These are phyloP conservation scores for Santalum album DNA, from an alignment of 164 flowering plant genomes.

Conservation along the genomic window DNA sequence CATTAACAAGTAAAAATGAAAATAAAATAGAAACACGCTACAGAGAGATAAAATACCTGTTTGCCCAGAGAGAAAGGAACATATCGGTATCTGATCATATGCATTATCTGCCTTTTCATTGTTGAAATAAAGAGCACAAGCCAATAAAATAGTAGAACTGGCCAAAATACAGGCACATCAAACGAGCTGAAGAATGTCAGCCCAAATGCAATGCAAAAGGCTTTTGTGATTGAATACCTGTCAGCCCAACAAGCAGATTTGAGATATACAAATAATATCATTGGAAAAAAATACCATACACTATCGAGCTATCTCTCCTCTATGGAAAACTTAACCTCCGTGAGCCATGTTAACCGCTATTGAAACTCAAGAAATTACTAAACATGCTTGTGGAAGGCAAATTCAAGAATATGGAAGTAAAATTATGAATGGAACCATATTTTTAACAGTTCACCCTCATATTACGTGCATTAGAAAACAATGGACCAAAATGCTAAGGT, in stretches of 20 bases:
- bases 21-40: background rate
- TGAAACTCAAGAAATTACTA: too few species aligned
- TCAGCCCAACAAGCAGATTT: background rate
- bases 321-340: too few species aligned
- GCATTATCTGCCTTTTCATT: conserved; percentile 38
- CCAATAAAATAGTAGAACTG: conserved; percentile 27
- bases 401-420: too few species aligned
- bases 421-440: too few species aligned
- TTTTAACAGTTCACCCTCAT: too few species aligned
- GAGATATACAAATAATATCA: background rate
- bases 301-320: too few species aligned
- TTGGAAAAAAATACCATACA: background rate
- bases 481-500: too few species aligned
- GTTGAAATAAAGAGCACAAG: conserved; percentile 22
- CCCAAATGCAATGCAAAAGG: conserved; percentile 30
- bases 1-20: too few species aligned
- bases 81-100: conserved; percentile 31
- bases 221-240: conserved; percentile 28
- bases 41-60: conserved; percentile 15
- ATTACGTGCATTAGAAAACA: too few species aligned
- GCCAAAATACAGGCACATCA: conserved; percentile 37
- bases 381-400: too few species aligned
- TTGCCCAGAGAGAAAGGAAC: conserved; percentile 33
- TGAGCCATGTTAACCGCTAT: too few species aligned
- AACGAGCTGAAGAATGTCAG: conserved; percentile 28